A percentile compares a stretch with the other conserved stretches of the same genome.
These are phyloP conservation scores for Neonectria neomacrospora DNA, from an alignment of 2,329 filamentous ascomycete genomes.

Conservation along the genomic window DNA sequence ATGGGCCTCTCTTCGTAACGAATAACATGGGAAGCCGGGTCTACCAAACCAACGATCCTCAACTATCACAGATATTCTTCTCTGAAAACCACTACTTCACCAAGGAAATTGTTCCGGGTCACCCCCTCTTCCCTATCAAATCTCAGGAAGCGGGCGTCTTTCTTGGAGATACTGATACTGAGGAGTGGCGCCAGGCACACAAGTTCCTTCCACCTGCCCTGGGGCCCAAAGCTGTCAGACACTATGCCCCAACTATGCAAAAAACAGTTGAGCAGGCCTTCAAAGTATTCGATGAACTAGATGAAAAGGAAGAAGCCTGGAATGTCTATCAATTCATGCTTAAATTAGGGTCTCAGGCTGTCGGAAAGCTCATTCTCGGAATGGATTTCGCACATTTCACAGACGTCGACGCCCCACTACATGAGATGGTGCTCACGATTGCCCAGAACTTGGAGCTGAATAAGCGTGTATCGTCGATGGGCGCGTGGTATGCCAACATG, in stretches of 20 bases:
- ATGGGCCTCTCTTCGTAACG: conserved; percentile 63
- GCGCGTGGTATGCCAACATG: conserved; percentile 65
- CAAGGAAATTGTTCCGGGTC: conserved; percentile 62
- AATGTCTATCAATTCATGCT: conserved; percentile 63
- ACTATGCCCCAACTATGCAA: conserved; percentile 71
- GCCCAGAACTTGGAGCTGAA: conserved; percentile 64
- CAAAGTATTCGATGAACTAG: conserved; percentile 62
- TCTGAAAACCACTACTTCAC: conserved; percentile 63
- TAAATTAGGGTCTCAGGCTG: conserved; percentile 59
- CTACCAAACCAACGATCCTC: conserved; percentile 63
- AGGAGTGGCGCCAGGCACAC: conserved; percentile 63
- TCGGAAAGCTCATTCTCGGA: conserved; percentile 57
- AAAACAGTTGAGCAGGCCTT: conserved; percentile 62
- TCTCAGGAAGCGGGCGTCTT: conserved; percentile 57
- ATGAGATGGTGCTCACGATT: conserved; percentile 63
- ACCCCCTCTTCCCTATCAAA: conserved; percentile 59
- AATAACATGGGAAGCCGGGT: conserved; percentile 61
- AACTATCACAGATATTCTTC: conserved; percentile 56
- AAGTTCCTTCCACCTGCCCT: conserved; percentile 71
- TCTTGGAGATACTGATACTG: conserved; percentile 61
- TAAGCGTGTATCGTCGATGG: conserved; percentile 66
- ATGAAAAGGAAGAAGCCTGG: conserved; percentile 58
- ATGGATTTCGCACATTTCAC: conserved; percentile 59
- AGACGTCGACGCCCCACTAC: conserved; percentile 57
- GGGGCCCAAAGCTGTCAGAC: conserved; percentile 68